These are phyloP conservation scores for Pulveroboletus sp. DNA, from an alignment of 768 basidiomycete genomes.

Conservation along the genomic window DNA sequence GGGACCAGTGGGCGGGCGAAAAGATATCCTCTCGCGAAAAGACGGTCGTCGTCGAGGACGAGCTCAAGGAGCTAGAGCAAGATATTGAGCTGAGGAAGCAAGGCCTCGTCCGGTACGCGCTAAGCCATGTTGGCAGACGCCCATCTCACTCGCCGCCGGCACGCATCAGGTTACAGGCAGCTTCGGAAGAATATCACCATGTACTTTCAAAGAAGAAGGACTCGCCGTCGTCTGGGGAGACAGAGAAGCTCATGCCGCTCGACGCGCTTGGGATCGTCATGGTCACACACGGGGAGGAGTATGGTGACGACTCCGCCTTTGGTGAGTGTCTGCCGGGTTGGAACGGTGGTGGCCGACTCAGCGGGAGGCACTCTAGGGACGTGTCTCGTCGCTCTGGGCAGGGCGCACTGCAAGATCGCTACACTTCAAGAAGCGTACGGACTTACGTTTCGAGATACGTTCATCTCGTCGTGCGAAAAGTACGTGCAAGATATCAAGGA, in stretches of 20 bases:
- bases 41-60: conserved; percentile 64
- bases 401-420: conserved; percentile 83
- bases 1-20: conserved; percentile 79
- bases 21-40: conserved; percentile 84
- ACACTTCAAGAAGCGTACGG: conserved; percentile 82
- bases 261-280: conserved; percentile 84
- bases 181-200: conserved; percentile 70
- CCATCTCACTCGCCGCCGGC: conserved; percentile 1
- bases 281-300: conserved; percentile 82
- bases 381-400: conserved; percentile 72
- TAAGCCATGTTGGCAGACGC: neutral
- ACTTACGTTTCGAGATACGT: conserved; percentile 69
- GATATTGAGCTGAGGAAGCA: conserved; percentile 80
- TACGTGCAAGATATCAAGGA: conserved; percentile 79
- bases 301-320: conserved; percentile 72
- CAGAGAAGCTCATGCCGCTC: conserved; percentile 70
- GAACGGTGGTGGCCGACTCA: neutral
- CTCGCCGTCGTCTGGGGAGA: conserved; percentile 55
- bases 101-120: conserved; percentile 70
- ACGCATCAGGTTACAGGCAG: conserved; percentile 57
- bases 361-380: conserved; percentile 44
- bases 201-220: conserved; percentile 75
- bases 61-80: conserved; percentile 77
- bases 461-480: conserved; percentile 60
- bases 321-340: conserved; percentile 39